Evolutionary conservation across 1,139 yeast genomes (phyloP).

Genomic region (Kodamaea sp.): DNA sequence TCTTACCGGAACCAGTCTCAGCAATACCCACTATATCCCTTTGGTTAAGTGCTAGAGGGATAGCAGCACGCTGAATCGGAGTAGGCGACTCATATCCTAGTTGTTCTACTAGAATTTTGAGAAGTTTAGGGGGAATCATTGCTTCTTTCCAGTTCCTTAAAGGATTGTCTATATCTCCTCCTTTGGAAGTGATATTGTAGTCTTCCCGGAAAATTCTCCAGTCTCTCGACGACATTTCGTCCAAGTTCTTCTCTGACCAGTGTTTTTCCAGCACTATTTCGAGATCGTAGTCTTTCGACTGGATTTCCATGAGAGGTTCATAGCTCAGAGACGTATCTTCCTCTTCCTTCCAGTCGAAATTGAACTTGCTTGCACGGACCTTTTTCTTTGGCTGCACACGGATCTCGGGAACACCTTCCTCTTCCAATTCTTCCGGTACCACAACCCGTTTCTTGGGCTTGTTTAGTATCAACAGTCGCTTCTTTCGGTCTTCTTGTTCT

Average conservation of each 20-base stretch:
- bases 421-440: neutral
- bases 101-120: slow-evolving; percentile 32
- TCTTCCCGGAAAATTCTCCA: slow-evolving; percentile 91
- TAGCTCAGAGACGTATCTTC: slow-evolving; percentile 56
- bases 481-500: slow-evolving; percentile 18
- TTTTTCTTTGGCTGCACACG: slow-evolving; percentile 9
- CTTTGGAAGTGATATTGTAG: slow-evolving; percentile 63
- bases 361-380: slow-evolving; percentile 42
- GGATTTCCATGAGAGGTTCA: slow-evolving; percentile 41
- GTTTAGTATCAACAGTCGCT: slow-evolving; percentile 5
- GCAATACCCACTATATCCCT: slow-evolving; percentile 88
- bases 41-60: slow-evolving; percentile 65
- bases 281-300: slow-evolving; percentile 13
- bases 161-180: slow-evolving; percentile 56
- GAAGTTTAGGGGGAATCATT: slow-evolving; percentile 44
- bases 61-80: slow-evolving; percentile 86
- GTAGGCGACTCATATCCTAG: slow-evolving; percentile 68
- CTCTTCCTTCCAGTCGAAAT: slow-evolving; percentile 65
- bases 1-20: slow-evolving; percentile 95
- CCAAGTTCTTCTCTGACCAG: slow-evolving; percentile 70
- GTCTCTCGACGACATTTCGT: slow-evolving; percentile 75
- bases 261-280: slow-evolving; percentile 38
- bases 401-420: slow-evolving; percentile 6
- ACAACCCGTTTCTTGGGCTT: slow-evolving; percentile 2
- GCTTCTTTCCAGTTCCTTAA: slow-evolving; percentile 75